Percentiles rank a stretch among this genome's conserved stretches.
These are phyloP conservation scores for Jamesozyma gamospora DNA, from an alignment of 805 yeast species.

Conservation along the genomic window DNA sequence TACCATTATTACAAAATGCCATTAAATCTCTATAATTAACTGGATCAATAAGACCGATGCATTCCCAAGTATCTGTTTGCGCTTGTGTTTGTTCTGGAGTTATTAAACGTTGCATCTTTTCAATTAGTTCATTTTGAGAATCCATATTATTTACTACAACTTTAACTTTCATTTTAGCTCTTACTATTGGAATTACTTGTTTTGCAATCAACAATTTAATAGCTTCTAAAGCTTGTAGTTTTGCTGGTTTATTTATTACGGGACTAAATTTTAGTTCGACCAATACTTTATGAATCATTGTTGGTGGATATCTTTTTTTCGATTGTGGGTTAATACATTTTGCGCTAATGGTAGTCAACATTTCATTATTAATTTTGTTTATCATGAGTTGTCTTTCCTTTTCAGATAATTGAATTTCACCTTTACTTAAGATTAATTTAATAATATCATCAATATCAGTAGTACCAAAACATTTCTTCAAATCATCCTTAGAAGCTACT, in stretches of 20 bases:
- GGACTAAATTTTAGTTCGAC: conserved; percentile 70
- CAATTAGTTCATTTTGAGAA: conserved; percentile 30
- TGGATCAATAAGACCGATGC: conserved; percentile 73
- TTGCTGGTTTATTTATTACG: conserved; percentile 63
- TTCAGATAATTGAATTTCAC: conserved; percentile 90
- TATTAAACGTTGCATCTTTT: conserved; percentile 34
- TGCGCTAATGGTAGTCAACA: conserved; percentile 71
- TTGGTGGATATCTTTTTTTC: conserved; percentile 85
- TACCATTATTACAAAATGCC: conserved; percentile 41
- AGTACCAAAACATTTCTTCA: conserved; percentile 62
- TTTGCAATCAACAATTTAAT: conserved; percentile 63
- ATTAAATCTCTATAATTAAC: conserved; percentile 66
- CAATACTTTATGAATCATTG: conserved; percentile 84
- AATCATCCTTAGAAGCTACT: conserved; percentile 80
- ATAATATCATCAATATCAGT: conserved; percentile 68
- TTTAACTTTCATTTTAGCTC: conserved; percentile 87
- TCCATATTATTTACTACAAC: conserved; percentile 45
- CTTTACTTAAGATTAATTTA: conserved; percentile 73
- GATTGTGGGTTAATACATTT: conserved; percentile 87
- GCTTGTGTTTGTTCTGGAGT: conserved; percentile 19
- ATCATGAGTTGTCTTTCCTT: conserved; percentile 77
- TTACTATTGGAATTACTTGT: conserved; percentile 84
- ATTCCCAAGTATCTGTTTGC: conserved; percentile 39
- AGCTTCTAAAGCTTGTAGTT: conserved; percentile 85
- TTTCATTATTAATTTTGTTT: conserved; percentile 68